Evolutionary conservation across 257 asterid genomes (phyloP).

Genomic region (Sherardia arvensis): DNA sequence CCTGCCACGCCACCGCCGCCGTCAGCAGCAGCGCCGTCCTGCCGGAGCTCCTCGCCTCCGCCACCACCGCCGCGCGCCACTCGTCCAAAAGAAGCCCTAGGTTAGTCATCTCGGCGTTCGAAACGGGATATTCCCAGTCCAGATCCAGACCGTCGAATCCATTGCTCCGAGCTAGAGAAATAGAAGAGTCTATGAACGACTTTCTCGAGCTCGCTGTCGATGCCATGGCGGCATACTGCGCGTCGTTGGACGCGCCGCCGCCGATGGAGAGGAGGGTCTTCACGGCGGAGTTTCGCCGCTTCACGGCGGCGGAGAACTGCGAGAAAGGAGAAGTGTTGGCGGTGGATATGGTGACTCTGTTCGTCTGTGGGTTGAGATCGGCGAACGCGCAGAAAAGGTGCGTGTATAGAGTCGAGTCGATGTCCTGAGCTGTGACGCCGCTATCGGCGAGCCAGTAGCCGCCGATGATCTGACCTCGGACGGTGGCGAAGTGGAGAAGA

Average conservation of each 20-base stretch:
- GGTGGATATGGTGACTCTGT: constrained; percentile 27
- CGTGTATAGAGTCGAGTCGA: constrained; percentile 37
- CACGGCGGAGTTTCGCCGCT: constrained; percentile 23
- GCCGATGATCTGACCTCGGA: constrained; percentile 25
- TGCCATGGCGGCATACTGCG: constrained; percentile 31
- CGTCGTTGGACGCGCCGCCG: constrained; percentile 45
- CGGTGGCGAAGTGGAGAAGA: constrained; percentile 10
- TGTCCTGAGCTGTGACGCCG: constrained; percentile 21
- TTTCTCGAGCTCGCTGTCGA: constrained; percentile 18
- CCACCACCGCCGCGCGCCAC: constrained; percentile 30
- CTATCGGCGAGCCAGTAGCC: constrained; percentile 46
- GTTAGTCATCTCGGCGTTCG: constrained; percentile 29
- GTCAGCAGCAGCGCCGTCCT: constrained; percentile 21
- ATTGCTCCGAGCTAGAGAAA: constrained; percentile 24
- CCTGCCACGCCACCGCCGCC: constrained; percentile 29
- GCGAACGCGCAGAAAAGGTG: constrained; percentile 52
- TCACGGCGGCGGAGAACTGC: constrained; percentile 34
- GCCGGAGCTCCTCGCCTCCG: constrained; percentile 23
- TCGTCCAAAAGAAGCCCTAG: constrained; percentile 26
- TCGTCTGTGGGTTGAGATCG: constrained; percentile 26
- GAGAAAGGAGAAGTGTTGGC: constrained; percentile 23
- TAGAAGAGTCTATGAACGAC: constrained; percentile 39
- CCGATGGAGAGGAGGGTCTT: constrained; percentile 41
- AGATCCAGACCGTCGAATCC: constrained; percentile 39
- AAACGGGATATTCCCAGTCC: constrained; percentile 38